Evolutionary conservation across 331 rosid genomes (phyloP).

Genomic region (Dryas integrifolia): DNA sequence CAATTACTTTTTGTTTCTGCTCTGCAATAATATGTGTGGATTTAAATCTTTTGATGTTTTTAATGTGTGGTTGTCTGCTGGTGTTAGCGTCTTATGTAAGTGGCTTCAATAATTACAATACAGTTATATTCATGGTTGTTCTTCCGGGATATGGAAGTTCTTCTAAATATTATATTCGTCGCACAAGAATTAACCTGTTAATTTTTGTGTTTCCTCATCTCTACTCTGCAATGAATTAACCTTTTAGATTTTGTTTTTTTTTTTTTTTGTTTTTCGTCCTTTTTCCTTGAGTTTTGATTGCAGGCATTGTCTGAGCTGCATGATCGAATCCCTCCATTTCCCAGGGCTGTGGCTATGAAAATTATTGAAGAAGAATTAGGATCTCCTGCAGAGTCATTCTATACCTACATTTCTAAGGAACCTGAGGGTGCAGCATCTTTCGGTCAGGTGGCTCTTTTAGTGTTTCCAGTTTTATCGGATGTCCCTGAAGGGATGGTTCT

Average conservation of each 20-base stretch:
- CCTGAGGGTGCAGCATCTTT: constrained; percentile 97
- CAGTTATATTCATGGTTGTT: not conserved
- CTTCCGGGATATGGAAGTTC: not conserved
- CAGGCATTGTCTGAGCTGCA: constrained; percentile 92
- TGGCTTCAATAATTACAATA: not conserved
- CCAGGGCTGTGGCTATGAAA: constrained; percentile 77
- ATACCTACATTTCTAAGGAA: constrained; percentile 74
- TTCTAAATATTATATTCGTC: not conserved
- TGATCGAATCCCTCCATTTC: constrained; percentile 92
- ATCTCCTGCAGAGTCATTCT: constrained; percentile 63
- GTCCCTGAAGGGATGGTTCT: too few relatives aligned
- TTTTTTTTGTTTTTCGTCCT: not conserved
- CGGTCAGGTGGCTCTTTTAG: constrained; percentile 67
- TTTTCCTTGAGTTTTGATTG: constrained; percentile 30
- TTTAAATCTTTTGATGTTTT: not conserved
- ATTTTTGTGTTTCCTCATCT: not conserved
- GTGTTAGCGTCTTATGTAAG: not conserved
- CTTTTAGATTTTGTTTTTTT: not conserved
- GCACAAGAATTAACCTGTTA: too few relatives aligned
- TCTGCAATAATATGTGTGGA: not conserved
- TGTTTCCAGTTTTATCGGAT: not conserved
- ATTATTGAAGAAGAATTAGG: constrained; percentile 86
- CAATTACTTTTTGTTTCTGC: not conserved
- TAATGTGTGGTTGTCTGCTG: not conserved
- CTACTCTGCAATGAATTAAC: not conserved